These are phyloP conservation scores for Spatholobus suberectus DNA, from an alignment of 306 rosid genomes.

Conservation along the genomic window DNA sequence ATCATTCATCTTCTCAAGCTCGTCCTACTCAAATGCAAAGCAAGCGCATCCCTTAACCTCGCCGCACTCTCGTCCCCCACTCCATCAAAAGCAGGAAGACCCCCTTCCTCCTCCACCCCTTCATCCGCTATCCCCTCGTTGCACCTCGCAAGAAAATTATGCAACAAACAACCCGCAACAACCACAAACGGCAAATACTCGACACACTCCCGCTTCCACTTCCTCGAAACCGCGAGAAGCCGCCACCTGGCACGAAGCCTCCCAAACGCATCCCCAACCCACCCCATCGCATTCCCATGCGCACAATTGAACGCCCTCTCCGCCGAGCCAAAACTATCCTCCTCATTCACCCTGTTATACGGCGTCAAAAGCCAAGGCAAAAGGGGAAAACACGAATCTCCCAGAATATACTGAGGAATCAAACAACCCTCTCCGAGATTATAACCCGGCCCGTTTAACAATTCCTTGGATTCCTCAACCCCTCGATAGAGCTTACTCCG, in stretches of 20 bases:
- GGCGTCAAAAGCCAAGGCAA: constrained; percentile 91
- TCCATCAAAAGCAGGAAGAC: constrained; percentile 55
- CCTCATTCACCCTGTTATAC: constrained; percentile 58
- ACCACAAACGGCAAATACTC: constrained; percentile 76
- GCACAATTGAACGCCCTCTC: constrained; percentile 65
- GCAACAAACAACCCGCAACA: constrained; percentile 76
- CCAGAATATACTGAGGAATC: constrained; percentile 76
- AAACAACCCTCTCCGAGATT: constrained; percentile 57
- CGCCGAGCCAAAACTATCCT: constrained; percentile 53
- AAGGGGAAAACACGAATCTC: constrained; percentile 79
- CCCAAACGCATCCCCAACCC: constrained; percentile 61
- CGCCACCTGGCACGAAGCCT: constrained; percentile 66
- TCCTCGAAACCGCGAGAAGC: constrained; percentile 57
- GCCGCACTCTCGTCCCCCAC: constrained; percentile 60
- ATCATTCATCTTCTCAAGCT: constrained; percentile 58
- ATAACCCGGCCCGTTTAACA: constrained; percentile 60
- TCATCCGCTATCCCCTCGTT: constrained; percentile 53
- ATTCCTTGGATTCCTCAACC: constrained; percentile 66
- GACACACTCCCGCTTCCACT: constrained; percentile 70
- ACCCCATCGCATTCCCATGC: constrained; percentile 60
- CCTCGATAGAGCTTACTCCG: constrained; percentile 69
- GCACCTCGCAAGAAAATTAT: constrained; percentile 75
- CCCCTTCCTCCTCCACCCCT: constrained; percentile 43
- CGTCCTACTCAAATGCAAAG: constrained; percentile 69
- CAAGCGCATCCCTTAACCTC: constrained; percentile 72